Evolutionary conservation across 2,329 filamentous ascomycete species (phyloP), one percentile per base, ranked within the genome.

Genomic region (Sclerotinia sclerotiorum): DNA sequence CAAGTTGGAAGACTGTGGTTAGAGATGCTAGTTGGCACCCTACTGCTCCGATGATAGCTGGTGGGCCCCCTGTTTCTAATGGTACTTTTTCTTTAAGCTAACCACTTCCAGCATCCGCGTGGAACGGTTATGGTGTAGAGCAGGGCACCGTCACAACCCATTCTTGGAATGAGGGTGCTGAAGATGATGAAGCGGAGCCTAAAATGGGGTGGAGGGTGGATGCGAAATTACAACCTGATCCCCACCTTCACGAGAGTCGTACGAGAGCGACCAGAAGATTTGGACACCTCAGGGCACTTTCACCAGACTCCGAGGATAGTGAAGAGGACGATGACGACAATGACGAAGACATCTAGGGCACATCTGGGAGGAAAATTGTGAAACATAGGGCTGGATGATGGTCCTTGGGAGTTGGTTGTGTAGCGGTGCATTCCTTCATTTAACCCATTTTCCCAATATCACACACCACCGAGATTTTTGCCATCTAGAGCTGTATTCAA

Each of bases 11-110:
- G 75, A 91, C 88, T 0, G 90, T 88, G 72, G 88, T 92, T 42
- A 81, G 89, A 70, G 89, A 92, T 81, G 88, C 87, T 56, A 88
- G 85, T 73, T 92, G 89, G 89, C 89, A 91, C 81, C 89, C 89
- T 5, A 85, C 83, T 73, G 88, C 87, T 2, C 89, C 89, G 8
- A 82, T 91, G 61, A 82, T 92, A 71, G 89, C 76, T 65, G 73
- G 73, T 74, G 69, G 69, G 68, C 69, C 51, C 46, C 46, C 27
- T 19, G 27, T 3, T 39, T 13, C 44, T 54, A 13, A 24, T 17
- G 48, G 3, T 24, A 19, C n/a, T 35, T 6, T 35, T 7, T 21
- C 21, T 35, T 29, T 7, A 15, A 27, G n/a, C 70, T 75, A 68
- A 74, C 42, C 21, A 54, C 44, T 56, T 51, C 24, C 68, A 85